These are phyloP conservation scores for Carpinus viminea DNA, from an alignment of 306 rosid species.

Conservation along the genomic window DNA sequence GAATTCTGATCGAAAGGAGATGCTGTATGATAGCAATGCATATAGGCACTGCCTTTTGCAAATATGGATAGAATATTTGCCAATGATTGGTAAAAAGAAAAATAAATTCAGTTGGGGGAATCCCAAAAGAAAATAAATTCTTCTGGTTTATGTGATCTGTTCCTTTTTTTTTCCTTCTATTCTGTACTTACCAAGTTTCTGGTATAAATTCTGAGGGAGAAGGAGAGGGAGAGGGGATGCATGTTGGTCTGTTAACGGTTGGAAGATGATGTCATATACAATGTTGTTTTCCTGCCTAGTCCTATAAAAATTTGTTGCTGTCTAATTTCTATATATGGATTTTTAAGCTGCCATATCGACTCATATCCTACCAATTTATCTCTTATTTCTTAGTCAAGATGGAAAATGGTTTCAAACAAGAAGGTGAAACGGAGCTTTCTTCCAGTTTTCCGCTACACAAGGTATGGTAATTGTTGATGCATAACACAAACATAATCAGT, in stretches of 20 bases:
- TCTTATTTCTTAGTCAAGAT: neutral
- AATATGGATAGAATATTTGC: neutral
- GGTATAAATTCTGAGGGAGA: too few species aligned
- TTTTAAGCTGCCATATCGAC: neutral
- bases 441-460: neutral
- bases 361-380: neutral
- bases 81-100: neutral
- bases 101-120: too few species aligned
- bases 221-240: too few species aligned
- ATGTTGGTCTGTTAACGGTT: neutral
- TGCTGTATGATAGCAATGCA: neutral
- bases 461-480: neutral
- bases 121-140: too few species aligned
- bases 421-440: neutral
- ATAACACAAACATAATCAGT: neutral
- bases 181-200: too few species aligned
- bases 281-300: neutral
- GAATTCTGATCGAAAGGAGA: neutral
- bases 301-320: neutral
- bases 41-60: neutral
- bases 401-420: neutral
- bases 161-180: neutral
- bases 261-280: neutral
- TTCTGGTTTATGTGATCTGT: neutral
- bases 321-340: neutral